Evolutionary conservation across 345 rosid genomes (phyloP).

Genomic region (Trapa incisa): DNA sequence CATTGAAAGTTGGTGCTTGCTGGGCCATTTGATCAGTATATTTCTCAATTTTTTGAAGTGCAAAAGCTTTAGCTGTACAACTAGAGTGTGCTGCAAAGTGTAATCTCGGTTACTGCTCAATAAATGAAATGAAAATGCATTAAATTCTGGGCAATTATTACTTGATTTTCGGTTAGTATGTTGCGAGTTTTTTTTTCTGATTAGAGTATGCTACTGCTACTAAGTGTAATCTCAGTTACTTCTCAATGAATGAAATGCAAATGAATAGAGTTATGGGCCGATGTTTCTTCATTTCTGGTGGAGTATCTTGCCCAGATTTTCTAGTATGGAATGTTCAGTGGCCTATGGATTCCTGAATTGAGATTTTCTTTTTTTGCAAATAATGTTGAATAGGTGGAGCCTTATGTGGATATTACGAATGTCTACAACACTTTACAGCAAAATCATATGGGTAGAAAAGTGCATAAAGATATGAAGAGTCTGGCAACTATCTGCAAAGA

Average conservation of each 20-base stretch:
- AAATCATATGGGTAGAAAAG: conserved; percentile 47
- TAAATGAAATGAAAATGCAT: neutral
- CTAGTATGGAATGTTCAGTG: neutral
- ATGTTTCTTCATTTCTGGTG: neutral
- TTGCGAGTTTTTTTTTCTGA: neutral
- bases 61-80: too few species aligned
- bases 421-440: conserved; percentile 42
- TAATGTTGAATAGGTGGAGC: conserved; percentile 56
- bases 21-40: neutral
- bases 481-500: conserved; percentile 63
- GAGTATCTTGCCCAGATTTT: neutral
- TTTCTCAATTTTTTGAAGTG: neutral
- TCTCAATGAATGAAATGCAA: neutral
- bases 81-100: too few species aligned
- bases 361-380: neutral
- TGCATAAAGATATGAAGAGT: conserved; percentile 56
- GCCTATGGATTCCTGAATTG: neutral
- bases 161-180: neutral
- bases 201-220: too few species aligned
- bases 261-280: neutral
- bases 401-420: conserved; percentile 58
- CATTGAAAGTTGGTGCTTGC: too few species aligned
- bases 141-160: neutral
- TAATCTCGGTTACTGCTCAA: too few species aligned
- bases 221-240: too few species aligned